These are phyloP conservation scores for Dioszegia aurantiaca DNA, from an alignment of 768 basidiomycete genomes.

Conservation along the genomic window DNA sequence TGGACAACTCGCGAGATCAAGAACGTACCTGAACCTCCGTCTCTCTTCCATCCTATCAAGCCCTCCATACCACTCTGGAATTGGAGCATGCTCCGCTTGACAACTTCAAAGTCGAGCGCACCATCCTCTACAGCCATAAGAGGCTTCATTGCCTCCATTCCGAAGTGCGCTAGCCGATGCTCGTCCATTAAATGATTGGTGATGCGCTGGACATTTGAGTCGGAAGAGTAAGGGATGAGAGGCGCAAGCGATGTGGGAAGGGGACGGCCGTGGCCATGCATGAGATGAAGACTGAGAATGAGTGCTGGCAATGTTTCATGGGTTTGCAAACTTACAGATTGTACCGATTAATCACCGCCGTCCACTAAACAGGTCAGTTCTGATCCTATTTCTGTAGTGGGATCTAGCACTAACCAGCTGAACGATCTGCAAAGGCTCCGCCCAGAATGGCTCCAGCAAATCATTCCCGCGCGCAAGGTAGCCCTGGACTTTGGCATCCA, in stretches of 20 bases:
- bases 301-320: not conserved
- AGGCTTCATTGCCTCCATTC: not conserved
- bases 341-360: conserved; percentile 16
- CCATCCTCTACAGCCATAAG: conserved; percentile 11
- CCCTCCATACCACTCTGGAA: not conserved
- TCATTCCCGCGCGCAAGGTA: not conserved
- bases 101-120: conserved; percentile 4
- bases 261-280: conserved; percentile 8
- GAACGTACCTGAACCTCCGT: not conserved
- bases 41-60: not conserved
- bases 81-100: not conserved
- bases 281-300: conserved; percentile 6
- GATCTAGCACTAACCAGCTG: conserved; percentile 13
- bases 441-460: not conserved
- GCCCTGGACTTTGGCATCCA: conserved; percentile 15
- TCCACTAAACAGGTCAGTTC: conserved; percentile 15
- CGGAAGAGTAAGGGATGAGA: not conserved
- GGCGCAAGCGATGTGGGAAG: not conserved
- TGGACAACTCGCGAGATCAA: not conserved
- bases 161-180: not conserved
- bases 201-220: not conserved
- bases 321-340: conserved; percentile 5
- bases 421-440: conserved; percentile 3
- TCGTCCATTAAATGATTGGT: conserved; percentile 9
- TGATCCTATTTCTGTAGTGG: too few relatives aligned